Base-by-base conservation (phyloP, 305 asterid species). In the Rubia peregrina region DNA sequence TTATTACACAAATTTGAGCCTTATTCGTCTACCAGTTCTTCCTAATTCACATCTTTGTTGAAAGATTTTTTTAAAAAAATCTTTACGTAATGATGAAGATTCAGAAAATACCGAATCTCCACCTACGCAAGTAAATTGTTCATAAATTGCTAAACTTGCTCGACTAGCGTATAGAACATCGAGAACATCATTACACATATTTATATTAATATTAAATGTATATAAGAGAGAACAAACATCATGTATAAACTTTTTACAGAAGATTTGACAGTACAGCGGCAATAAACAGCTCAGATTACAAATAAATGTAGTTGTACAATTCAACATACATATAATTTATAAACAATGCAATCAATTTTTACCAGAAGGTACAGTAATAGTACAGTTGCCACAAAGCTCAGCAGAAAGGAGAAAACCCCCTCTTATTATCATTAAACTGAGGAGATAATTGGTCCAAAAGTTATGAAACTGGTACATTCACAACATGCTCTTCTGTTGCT, bases 401-500 rank as follows among this genome's bases (percentile, higher is more conserved):
- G 72, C 53, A 56, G 70, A 71, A 21, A 57, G 10, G 61, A 41
- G 56, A 36, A 38, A 62, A 46, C 44, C 49, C 74, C 53, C n/a
- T 8, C 72, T 70, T 57, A 80, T 70, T 79, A 81, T 24, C n/a
- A 26, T 33, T 61, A 61, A 40, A 53, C 68, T 64, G 68, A 9
- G 22, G 17, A 40, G 33, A n/a, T n/a, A 61, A 40, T 12, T 5
- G 19, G 44, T 21, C 21, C 26, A 61, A 56, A 44, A 19, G 72
- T 70, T 62, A 78, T 68, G 77, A 80, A 72, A 71, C 76, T 9
- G 81, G 79, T 59, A 61, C 77, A 59, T 67, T 69, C 10, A 43
- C 68, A 4, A 78, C 71, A 42, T 78, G 78, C 43, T 61, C 80
- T 33, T 73, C 60, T 40, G 79, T 49, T 44, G 75, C 59, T 4